phyloP scores from a whole-genome alignment of 140 eudicot species.

The Anethum foeniculum region DNA sequence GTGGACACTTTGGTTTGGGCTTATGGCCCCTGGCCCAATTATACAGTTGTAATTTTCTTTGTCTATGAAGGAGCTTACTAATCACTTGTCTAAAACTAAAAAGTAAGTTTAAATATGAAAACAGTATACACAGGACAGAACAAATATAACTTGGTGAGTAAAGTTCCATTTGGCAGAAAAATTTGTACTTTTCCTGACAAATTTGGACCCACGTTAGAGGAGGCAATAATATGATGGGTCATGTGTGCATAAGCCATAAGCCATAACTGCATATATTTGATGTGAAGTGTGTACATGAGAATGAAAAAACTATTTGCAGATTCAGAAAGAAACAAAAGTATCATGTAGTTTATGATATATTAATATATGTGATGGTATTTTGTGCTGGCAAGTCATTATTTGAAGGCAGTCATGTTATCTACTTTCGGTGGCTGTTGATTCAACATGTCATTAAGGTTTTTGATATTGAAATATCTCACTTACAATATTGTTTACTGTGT shows the following conservation, averaged over 20 bases:
- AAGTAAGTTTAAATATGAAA: too few relatives aligned
- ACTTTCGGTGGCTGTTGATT: not conserved
- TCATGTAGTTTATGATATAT: not conserved
- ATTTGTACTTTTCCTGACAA: not conserved
- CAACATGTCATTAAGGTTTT: not conserved
- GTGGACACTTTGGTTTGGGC: too few relatives aligned
- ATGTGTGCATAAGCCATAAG: not conserved
- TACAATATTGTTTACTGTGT: not conserved
- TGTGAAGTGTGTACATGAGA: not conserved
- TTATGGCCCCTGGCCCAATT: too few relatives aligned
- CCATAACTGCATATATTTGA: not conserved
- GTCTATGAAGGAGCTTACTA: too few relatives aligned
- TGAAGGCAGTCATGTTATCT: not conserved
- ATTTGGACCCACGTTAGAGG: not conserved
- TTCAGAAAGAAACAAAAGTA: not conserved
- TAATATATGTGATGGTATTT: not conserved
- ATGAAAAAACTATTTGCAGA: not conserved
- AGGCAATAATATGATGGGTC: not conserved
- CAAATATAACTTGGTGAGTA: too few relatives aligned
- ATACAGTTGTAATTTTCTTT: too few relatives aligned
- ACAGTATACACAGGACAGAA: too few relatives aligned
- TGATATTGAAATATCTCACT: not conserved
- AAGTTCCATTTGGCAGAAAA: not conserved
- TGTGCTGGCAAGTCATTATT: not conserved
- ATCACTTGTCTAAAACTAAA: too few relatives aligned